Conservation (phyloP, 805 yeast genomes). For the Sugiyamaella valdiviana region DNA sequence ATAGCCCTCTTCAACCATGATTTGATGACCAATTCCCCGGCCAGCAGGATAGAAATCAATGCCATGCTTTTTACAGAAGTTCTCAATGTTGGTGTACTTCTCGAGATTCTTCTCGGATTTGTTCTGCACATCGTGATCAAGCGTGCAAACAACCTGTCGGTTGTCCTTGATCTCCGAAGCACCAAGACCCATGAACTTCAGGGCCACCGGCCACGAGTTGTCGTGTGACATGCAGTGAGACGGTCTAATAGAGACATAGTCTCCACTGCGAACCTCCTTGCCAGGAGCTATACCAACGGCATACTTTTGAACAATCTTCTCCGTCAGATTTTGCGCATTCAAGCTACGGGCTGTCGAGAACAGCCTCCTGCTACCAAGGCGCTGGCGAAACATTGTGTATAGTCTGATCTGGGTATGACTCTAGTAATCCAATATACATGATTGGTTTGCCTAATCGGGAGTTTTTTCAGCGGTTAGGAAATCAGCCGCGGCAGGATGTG, state of each 20-base stretch:
- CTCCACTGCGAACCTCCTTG: constrained; percentile 79
- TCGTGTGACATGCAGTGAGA: constrained; percentile 99
- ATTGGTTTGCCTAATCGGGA: background rate
- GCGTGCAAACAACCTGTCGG: constrained; percentile 88
- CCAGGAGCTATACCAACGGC: constrained; percentile 79
- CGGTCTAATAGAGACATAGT: constrained; percentile 89
- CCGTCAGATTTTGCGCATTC: constrained; percentile 73
- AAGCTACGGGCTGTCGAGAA: constrained; percentile 10
- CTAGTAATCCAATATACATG: background rate
- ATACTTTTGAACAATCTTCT: constrained; percentile 88
- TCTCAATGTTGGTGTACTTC: constrained; percentile 82
- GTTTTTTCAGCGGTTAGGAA: background rate
- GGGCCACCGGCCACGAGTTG: constrained; percentile 98
- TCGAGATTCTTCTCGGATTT: constrained; percentile 79
- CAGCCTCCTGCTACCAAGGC: background rate
- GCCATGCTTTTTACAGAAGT: constrained; percentile 84
- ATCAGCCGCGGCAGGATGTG: background rate
- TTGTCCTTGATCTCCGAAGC: constrained; percentile 77
- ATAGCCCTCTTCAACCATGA: constrained; percentile 98
- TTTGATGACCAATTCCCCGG: constrained; percentile 97
- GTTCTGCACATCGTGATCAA: constrained; percentile 98
- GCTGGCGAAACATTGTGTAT: background rate
- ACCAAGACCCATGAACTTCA: constrained; percentile 92
- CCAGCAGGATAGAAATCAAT: constrained; percentile 98
- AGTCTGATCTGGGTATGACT: background rate